Base-by-base conservation (phyloP, 495 filamentous ascomycete species). In the Evansstolkia leycettana region DNA sequence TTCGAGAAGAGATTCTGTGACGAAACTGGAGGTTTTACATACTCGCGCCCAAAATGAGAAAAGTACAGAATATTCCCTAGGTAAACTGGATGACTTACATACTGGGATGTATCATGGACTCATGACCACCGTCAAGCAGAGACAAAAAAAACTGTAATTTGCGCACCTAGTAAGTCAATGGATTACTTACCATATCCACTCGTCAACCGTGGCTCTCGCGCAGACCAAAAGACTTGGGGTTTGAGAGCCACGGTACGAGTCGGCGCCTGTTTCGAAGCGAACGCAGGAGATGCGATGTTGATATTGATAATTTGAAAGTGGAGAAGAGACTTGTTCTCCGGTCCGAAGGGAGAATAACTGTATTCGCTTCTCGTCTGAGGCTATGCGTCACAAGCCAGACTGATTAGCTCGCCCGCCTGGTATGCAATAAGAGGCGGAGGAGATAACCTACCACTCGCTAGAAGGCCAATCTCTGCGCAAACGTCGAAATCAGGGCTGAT, bases 151-250 rank as follows among this genome's bases (percentile, higher is more conserved):
- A n/a, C n/a, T n/a, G n/a, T n/a, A n/a, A n/a, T n/a, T n/a, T n/a
- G n/a, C n/a, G n/a, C n/a, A n/a, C n/a, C n/a, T n/a, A n/a, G n/a
- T n/a, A n/a, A n/a, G n/a, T n/a, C n/a, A n/a, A n/a, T n/a, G n/a
- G n/a, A n/a, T n/a, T n/a, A 38, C 33, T 43, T 36, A 64, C 62
- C 62, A 66, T 2, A 33, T 50, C 58, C 60, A 66, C 36, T 66
- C 43, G 33, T 64, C 51, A 10, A 66, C 54, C 6, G 39, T 47
- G 1, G 43, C 48, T 30, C 57, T 38, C 0, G 57, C 38, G 38
- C 49, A 52, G 36, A 63, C 48, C 28, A 66, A 27, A 36, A 66
- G 32, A 31, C 52, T 58, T 1, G 60, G 60, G 1, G 52, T 57
- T 34, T 59, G 53, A 7, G 55, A 49, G 0, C 52, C 57, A 26